Evolutionary conservation across 2,329 filamentous ascomycete genomes (phyloP).

Genomic region (Aspergillus amoenus): DNA sequence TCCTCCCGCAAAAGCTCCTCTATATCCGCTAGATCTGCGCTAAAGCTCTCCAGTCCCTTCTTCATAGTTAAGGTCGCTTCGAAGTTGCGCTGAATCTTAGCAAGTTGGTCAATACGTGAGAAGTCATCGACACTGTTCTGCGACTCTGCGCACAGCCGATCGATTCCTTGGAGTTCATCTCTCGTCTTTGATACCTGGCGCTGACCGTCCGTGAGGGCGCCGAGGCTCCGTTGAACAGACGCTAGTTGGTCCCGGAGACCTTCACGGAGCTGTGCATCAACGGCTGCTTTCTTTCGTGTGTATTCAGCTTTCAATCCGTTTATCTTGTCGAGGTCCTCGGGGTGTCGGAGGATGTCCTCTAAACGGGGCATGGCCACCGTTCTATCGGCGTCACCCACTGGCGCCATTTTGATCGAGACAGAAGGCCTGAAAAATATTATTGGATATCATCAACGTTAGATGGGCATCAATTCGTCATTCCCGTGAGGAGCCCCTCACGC

Average conservation of each 20-base stretch:
- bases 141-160: conserved; percentile 93
- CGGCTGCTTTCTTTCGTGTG: conserved; percentile 84
- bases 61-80: conserved; percentile 93
- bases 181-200: conserved; percentile 90
- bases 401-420: conserved; percentile 31
- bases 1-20: conserved; percentile 79
- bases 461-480: background rate
- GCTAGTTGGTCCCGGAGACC: conserved; percentile 90
- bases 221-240: conserved; percentile 91
- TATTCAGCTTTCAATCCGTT: conserved; percentile 86
- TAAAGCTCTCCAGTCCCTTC: conserved; percentile 82
- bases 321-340: conserved; percentile 97
- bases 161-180: conserved; percentile 98
- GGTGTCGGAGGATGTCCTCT: conserved; percentile 87
- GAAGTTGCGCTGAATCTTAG: conserved; percentile 78
- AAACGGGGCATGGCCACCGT: conserved; percentile 69
- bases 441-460: background rate
- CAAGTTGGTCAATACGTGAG: conserved; percentile 69
- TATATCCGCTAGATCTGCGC: conserved; percentile 70
- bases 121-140: conserved; percentile 98
- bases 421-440: background rate
- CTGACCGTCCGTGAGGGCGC: conserved; percentile 82
- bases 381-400: conserved; percentile 53
- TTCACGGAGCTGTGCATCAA: conserved; percentile 86
- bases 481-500: background rate